These are phyloP conservation scores for Phialophora verrucosa DNA, from an alignment of 2,329 filamentous ascomycete genomes.

Conservation along the genomic window DNA sequence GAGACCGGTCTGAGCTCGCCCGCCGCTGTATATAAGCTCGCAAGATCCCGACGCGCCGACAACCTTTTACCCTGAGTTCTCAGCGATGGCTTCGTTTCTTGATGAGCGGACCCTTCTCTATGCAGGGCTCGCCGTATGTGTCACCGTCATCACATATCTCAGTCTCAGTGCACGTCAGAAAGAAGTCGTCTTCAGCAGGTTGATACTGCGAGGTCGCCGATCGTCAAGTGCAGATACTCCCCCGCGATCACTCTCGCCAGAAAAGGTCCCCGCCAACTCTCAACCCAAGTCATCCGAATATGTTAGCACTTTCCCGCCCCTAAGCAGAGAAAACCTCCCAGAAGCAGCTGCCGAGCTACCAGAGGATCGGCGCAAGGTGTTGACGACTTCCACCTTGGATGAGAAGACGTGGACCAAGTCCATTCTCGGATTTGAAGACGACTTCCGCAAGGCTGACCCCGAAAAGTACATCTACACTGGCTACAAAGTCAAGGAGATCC, in stretches of 20 bases:
- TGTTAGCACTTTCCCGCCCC: constrained; percentile 59
- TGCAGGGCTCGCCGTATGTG: constrained; percentile 27
- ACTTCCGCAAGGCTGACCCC: constrained; percentile 47
- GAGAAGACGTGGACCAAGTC: constrained; percentile 45
- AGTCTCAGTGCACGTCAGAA: constrained; percentile 44
- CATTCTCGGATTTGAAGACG: constrained; percentile 49
- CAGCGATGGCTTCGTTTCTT: constrained; percentile 18
- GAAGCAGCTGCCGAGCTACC: constrained; percentile 40
- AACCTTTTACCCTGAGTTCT: background rate
- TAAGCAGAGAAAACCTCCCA: constrained; percentile 55
- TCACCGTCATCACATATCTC: constrained; percentile 39
- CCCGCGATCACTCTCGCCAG: constrained; percentile 59
- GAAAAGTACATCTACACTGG: constrained; percentile 67
- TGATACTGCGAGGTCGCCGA: constrained; percentile 50
- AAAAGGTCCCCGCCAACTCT: constrained; percentile 46
- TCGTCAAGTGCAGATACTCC: constrained; percentile 59
- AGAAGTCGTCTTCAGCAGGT: constrained; percentile 48
- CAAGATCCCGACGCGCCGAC: background rate
- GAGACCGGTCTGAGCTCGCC: background rate
- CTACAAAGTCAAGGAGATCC: constrained; percentile 72
- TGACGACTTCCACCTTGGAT: constrained; percentile 36
- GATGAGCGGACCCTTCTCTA: constrained; percentile 30
- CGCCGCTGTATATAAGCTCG: constrained; percentile 11
- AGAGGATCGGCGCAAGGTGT: constrained; percentile 32
- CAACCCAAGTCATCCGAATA: constrained; percentile 47